Base-by-base conservation (phyloP, 352 stramenopile species). In the Plasmopara viticola region DNA sequence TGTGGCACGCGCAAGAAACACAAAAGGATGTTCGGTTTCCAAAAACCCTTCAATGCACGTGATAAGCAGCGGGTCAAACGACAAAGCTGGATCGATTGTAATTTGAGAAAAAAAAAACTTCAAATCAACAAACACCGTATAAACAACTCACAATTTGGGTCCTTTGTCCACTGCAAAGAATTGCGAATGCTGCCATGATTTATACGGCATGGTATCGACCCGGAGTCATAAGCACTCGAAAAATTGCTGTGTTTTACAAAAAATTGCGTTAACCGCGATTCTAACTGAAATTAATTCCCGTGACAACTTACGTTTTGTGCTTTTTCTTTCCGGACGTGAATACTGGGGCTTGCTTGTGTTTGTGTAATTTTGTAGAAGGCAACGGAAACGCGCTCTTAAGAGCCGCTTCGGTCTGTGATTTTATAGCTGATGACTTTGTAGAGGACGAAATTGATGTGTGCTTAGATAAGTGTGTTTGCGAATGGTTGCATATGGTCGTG, bases 151-250 rank as follows among this genome's bases (percentile, higher is more conserved):
- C 72, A 69, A n/a, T 85, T 67, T 0, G 74, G 76, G 4, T 66
- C 63, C 44, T 78, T 84, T 14, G 68, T 90, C 79, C 79, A 90
- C 18, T 88, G 75, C n/a, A 90, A 25, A 0, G 67, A 49, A 44
- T 88, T 83, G 51, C 81, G 78, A 58, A 90, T 90, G 45, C 77
- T 66, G 10, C 79, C 79, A 48, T 90, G 79, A 55, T 90, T 87
- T 48, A 90, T 90, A 40, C 79, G 77, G 45, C 77, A 90, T 20
- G 79, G 79, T 47, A 90, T 86, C 2, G 64, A 86, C 7, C 75
- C 80, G 1, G 73, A 63, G 38, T 85, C 73, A 44, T 87, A 90
- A 3, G 80, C 69, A 1, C 66, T 74, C 0, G 75, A 78, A 50
- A 90, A 88, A 44, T 84, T 89, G 1, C 79, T 90, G 51, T 34